Base-by-base conservation (phyloP, 805 yeast species). In the Candida namnaoensis region DNA sequence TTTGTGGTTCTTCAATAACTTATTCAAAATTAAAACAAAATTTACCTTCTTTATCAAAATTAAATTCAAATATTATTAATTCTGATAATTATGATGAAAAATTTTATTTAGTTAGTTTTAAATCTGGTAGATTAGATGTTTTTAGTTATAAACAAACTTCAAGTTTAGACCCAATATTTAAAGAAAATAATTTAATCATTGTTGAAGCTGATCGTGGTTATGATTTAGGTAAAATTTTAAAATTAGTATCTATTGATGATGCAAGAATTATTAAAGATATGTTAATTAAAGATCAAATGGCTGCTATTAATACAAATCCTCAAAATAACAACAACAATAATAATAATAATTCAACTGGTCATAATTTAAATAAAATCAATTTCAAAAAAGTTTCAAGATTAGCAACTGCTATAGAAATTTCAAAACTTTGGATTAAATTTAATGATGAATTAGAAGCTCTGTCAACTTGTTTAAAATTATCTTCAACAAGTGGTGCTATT, bases 141-240 rank as follows among this genome's bases (percentile, higher is more conserved):
- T 87, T 83, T 53, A 78, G 76, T 54, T 61, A 80, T 19, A 78
- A 87, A 25, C 54, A 49, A 12, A 42, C 44, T 15, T 47, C 51
- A 11, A 27, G 45, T 1, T 36, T 54, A 19, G 19, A 19, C 19
- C 19, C 19, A 19, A 19, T 19, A 19, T 19, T 19, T 26, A 26
- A 26, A 8, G 10, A 26, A 26, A 72, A 76, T 44, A 93, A 85
- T 58, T 64, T 85, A 55, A 85, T 84, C 8, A 76, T 84, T 28
- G 83, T 84, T 41, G 93, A 85, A 58, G 95, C 93, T 40, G 95
- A 85, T 56, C 69, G 93, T 46, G 95, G 95, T 26, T 80, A 80
- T 51, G 95, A 85, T 59, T 62, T 85, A 49, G 93, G 82, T n/a
- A 74, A 80, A 74, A 75, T 85, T 42, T 65, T 82, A 34, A 81